A percentile compares a stretch with the other conserved stretches of the same genome.
phyloP scores from a whole-genome alignment of 306 rosid genomes.

The Dicorynia guianensis region DNA sequence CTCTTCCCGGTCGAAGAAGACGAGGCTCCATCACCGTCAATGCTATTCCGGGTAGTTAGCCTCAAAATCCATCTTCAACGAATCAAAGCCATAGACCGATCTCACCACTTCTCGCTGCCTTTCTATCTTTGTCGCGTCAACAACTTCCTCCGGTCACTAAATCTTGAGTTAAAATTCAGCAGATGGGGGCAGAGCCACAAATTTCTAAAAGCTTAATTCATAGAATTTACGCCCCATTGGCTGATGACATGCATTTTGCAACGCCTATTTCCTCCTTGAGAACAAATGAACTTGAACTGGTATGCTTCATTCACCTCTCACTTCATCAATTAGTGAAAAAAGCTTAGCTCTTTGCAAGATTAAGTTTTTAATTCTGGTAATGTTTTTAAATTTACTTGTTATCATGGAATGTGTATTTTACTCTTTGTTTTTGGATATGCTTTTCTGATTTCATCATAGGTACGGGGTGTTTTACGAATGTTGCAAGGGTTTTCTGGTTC shows the following conservation, averaged over 20 bases:
- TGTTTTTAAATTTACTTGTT: background rate
- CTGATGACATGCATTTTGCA: constrained; percentile 72
- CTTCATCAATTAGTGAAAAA: background rate
- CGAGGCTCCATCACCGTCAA: no score
- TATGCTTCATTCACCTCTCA: constrained; percentile 32
- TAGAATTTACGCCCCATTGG: constrained; percentile 60
- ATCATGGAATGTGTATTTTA: background rate
- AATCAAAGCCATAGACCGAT: no score
- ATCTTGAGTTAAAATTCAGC: constrained; percentile 26
- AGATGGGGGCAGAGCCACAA: constrained; percentile 61
- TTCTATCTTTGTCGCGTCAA: background rate
- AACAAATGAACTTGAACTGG: constrained; percentile 79
- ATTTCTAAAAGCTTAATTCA: constrained; percentile 62
- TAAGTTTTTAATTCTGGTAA: constrained; percentile 7
- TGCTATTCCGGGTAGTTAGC: no score
- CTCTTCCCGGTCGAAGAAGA: no score
- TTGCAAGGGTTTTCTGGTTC: constrained; percentile 86
- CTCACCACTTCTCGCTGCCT: background rate
- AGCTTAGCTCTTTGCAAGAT: background rate
- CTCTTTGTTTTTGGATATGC: constrained; percentile 3
- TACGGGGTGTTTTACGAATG: constrained; percentile 86
- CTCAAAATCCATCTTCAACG: no score
- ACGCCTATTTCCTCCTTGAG: constrained; percentile 69
- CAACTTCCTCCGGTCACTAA: constrained; percentile 2
- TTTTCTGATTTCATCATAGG: constrained; percentile 54